A percentile compares a stretch with the other conserved stretches of the same genome.
These are phyloP conservation scores for Piper betle DNA, from an alignment of 164 flowering plant genomes.

Conservation along the genomic window DNA sequence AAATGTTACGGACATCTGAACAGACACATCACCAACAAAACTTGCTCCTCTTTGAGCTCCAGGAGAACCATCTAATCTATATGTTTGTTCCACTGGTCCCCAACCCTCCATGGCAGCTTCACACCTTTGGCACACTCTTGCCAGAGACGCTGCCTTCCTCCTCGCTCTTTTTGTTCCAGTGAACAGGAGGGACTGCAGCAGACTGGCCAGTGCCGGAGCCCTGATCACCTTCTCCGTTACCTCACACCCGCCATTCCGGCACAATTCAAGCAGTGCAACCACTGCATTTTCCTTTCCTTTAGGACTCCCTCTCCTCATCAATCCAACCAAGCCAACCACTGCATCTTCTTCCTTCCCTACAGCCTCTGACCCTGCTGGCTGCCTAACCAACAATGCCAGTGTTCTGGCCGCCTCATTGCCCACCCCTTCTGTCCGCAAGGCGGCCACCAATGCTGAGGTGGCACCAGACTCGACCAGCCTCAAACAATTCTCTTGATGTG, in stretches of 20 bases:
- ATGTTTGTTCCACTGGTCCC: background rate
- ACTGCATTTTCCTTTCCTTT: slow-evolving; percentile 88
- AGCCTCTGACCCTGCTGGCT: slow-evolving; percentile 60
- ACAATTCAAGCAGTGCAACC: slow-evolving; percentile 84
- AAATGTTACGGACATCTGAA: slow-evolving; percentile 31
- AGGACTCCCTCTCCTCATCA: slow-evolving; percentile 85
- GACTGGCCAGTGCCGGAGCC: slow-evolving; percentile 61
- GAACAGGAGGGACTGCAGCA: slow-evolving; percentile 53
- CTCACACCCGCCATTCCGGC: slow-evolving; percentile 53
- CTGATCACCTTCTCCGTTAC: slow-evolving; percentile 46
- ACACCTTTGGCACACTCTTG: too few relatives aligned
- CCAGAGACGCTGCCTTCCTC: slow-evolving; percentile 93
- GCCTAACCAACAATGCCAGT: slow-evolving; percentile 67
- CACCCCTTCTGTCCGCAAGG: slow-evolving; percentile 55
- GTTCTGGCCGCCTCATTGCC: slow-evolving; percentile 92
- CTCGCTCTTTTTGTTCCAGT: slow-evolving; percentile 86
- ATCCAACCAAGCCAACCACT: slow-evolving; percentile 52
- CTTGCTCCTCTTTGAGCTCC: slow-evolving; percentile 30
- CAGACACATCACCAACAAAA: slow-evolving; percentile 30
- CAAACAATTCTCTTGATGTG: slow-evolving; percentile 52
- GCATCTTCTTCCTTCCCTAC: slow-evolving; percentile 57
- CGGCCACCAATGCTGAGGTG: slow-evolving; percentile 43
- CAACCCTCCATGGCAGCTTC: slow-evolving; percentile 44
- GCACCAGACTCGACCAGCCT: slow-evolving; percentile 72
- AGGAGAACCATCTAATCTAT: slow-evolving; percentile 16